Percentiles rank a stretch among this genome's conserved stretches.
These are phyloP conservation scores for Globisporangium lucens DNA, from an alignment of 352 stramenopile genomes.

Conservation along the genomic window DNA sequence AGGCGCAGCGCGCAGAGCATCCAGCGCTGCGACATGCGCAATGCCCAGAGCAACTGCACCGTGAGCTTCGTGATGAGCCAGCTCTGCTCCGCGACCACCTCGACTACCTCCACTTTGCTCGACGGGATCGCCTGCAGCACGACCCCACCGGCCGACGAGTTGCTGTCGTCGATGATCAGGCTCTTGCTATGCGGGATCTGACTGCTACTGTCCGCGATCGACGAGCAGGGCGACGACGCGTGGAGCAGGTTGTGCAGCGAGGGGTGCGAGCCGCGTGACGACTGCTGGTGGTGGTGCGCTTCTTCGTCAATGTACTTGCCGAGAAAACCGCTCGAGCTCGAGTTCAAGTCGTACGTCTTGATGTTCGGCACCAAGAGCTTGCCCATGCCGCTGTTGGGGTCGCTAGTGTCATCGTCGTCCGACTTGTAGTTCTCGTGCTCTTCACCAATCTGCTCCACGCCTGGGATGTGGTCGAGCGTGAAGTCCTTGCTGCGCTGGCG, in stretches of 20 bases:
- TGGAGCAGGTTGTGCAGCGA: slow-evolving; percentile 15
- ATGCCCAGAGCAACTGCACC: slow-evolving; percentile 61
- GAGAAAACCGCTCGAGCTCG: slow-evolving; percentile 25
- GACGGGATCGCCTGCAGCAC: slow-evolving; percentile 51
- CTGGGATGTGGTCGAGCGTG: slow-evolving; percentile 8
- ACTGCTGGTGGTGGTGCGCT: slow-evolving; percentile 12
- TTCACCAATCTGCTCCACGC: slow-evolving; percentile 3
- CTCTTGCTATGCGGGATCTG: slow-evolving; percentile 43
- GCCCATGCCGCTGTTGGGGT: slow-evolving; percentile 5
- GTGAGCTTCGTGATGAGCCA: slow-evolving; percentile 73
- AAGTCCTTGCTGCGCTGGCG: background rate
- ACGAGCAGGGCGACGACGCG: slow-evolving; percentile 19
- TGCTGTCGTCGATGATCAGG: slow-evolving; percentile 42
- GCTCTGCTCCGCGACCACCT: slow-evolving; percentile 64
- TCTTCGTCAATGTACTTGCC: slow-evolving; percentile 38
- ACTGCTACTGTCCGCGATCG: background rate
- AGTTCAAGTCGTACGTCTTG: slow-evolving; percentile 35
- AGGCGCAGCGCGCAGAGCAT: slow-evolving; percentile 64
- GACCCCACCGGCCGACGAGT: slow-evolving; percentile 1
- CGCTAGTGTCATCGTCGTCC: slow-evolving; percentile 17
- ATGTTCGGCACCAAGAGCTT: slow-evolving; percentile 36
- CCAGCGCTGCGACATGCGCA: slow-evolving; percentile 69
- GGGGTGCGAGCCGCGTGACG: background rate
- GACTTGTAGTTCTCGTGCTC: slow-evolving; percentile 18
- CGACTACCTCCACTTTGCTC: slow-evolving; percentile 42